These are phyloP conservation scores for Botrytis deweyae DNA, from an alignment of 2,329 filamentous ascomycete genomes.

Conservation along the genomic window DNA sequence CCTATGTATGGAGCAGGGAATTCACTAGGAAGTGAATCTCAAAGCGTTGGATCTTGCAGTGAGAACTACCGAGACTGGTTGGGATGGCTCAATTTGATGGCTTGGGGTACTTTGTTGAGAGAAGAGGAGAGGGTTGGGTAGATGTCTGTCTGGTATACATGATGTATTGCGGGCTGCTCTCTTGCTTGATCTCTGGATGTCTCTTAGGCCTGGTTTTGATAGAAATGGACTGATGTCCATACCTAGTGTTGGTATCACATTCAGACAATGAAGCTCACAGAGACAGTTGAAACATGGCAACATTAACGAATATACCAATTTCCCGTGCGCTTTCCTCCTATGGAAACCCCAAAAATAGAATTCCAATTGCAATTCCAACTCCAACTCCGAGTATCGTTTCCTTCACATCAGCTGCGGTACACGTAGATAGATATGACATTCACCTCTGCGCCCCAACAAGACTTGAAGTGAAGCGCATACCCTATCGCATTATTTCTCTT, in stretches of 20 bases:
- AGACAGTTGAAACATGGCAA: fast-evolving
- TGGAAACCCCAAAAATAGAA: background rate
- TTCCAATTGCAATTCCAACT: background rate
- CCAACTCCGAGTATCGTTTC: background rate
- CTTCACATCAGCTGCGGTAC: too few species aligned
- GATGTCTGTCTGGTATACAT: background rate
- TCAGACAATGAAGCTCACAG: background rate
- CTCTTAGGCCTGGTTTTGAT: fast-evolving
- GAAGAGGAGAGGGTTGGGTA: background rate
- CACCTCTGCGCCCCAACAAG: too few species aligned
- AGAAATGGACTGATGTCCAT: background rate
- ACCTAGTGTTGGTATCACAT: background rate
- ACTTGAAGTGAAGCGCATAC: background rate
- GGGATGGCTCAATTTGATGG: background rate
- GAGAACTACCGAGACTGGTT: background rate
- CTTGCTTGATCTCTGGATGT: background rate
- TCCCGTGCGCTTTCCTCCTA: fast-evolving
- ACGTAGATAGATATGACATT: background rate
- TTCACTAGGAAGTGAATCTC: background rate
- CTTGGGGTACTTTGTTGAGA: background rate
- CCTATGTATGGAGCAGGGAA: background rate
- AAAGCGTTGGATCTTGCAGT: background rate
- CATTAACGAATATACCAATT: background rate
- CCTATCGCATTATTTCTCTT: background rate
- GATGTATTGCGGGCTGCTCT: background rate